Base-by-base conservation (phyloP, 768 basidiomycete species). In the Dendrothele bispora region DNA sequence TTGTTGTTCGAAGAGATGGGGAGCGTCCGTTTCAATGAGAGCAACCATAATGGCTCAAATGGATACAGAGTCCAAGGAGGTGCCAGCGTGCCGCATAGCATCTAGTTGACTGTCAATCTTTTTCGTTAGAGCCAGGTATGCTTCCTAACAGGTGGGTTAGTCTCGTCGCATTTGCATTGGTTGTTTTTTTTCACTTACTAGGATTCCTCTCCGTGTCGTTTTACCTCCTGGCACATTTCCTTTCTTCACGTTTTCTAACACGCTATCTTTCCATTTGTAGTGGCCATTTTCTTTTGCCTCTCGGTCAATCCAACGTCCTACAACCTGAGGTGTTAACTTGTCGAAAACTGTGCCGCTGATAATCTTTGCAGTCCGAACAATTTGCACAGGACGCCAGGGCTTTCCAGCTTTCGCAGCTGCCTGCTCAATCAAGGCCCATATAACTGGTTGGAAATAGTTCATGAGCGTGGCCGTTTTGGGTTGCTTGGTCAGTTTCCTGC, bases 1-100 rank as follows among this genome's bases (percentile, higher is more conserved):
- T 30, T 39, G 14, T 22, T 49, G 35, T 6, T 41, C 36, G 39
- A 67, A 63, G 2, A 67, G 34, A 25, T 51, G 47, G 2, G 65
- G 66, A 8, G 46, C 39, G 8, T 45, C 25, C n/a, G 49, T 15
- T 4, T 35, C 10, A 7, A 66, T 49, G 12, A 42, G 40, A 1
- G 53, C 55, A 35, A 38, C 17, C 37, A 38, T 38, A 18, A 38
- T 38, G 17, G 37, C 37, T 18, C 37, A 10, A 17, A 38, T 38
- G 10, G 37, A 12, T 18, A 38, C 10, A 12, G 4, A 38, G 37
- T 21, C 22, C 10, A 38, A 21, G 17, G 17, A 21, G 10, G 37
- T 4, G 10, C 37, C 37, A 38, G 37, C 37, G 11, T 38, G 11
- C 10, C 37, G 37, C 11, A 38, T 10, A 10, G 17, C 37, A 10